Percentiles rank a stretch among this genome's conserved stretches.
These are phyloP conservation scores for Mycosarcoma maydis DNA, from an alignment of 1,284 basidiomycete genomes.

Conservation along the genomic window DNA sequence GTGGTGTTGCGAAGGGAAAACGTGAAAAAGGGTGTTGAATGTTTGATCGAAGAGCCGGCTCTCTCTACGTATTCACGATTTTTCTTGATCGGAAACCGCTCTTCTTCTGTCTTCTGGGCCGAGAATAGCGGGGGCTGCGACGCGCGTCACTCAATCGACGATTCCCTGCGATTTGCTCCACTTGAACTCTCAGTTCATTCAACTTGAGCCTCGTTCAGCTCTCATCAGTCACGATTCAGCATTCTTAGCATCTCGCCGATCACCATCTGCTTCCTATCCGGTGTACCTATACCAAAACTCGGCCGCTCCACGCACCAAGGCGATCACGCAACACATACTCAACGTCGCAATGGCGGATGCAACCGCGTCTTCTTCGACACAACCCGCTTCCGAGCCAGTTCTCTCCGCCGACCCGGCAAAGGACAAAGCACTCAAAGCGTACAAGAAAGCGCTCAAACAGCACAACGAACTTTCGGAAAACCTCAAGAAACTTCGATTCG, in stretches of 20 bases:
- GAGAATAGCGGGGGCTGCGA: conserved; percentile 13
- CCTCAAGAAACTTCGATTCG: conserved; percentile 62
- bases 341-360: conserved; percentile 41
- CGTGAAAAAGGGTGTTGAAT: background rate
- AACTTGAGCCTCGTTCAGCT: conserved; percentile 5
- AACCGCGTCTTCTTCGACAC: conserved; percentile 40
- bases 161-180: conserved; percentile 20
- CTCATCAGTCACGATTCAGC: background rate
- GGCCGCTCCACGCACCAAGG: too few relatives aligned
- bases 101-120: conserved; percentile 15
- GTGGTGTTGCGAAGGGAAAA: too few relatives aligned
- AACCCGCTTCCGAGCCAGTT: conserved; percentile 35
- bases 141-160: conserved; percentile 45
- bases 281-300: too few relatives aligned
- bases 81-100: conserved; percentile 4
- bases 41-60: background rate
- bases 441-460: conserved; percentile 61
- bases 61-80: too few relatives aligned
- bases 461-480: conserved; percentile 70
- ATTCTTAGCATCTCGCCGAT: too few relatives aligned
- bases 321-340: too few relatives aligned
- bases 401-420: conserved; percentile 50
- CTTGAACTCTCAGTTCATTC: too few relatives aligned
- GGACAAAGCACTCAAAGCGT: conserved; percentile 63
- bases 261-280: too few relatives aligned